Evolutionary conservation across 2,329 filamentous ascomycete genomes (phyloP), one percentile per base, ranked within the genome.

Genomic region (Fusarium kyushuense): DNA sequence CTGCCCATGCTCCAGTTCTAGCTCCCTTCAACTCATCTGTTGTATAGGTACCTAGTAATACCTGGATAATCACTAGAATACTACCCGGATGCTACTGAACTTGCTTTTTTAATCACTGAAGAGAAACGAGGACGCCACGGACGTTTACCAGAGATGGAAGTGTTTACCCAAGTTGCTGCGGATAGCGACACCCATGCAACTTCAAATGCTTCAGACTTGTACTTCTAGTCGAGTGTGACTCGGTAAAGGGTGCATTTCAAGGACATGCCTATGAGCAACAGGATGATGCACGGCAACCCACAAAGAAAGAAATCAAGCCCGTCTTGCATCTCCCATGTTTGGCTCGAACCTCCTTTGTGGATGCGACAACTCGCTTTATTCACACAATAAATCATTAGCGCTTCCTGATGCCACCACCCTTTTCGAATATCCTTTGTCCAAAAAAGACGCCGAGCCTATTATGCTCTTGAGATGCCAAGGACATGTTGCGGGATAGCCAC

Each of bases 21-120:
- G 27, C 25, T 33, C 66, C 67, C 67, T 66, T 69, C 36, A 30
- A 38, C 42, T n/a, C n/a, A n/a, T n/a, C n/a, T n/a, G n/a, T n/a
- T n/a, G n/a, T n/a, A n/a, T n/a, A n/a, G n/a, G n/a, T n/a, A n/a
- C 25, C 23, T n/a, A 16, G 4, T 13, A 23, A 23, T 16, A 23
- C 23, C 13, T 36, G 10, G 19, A 14, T 40, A 52, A 63, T 35
- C 30, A 41, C 33, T 43, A 42, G 45, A 54, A 55, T 61, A 49
- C 42, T 40, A 63, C 32, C 46, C 29, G 29, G 51, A 48, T 47
- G 30, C 49, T 47, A 53, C 46, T 58, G 48, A 45, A 35, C 51
- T 63, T 52, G 35, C 47, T 67, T 61, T 67, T 61, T 35, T 7
- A 32, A 32, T 43, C 23, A 45, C 16, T 58, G 45, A 56, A 48